Evolutionary conservation across 768 basidiomycete species (phyloP).

Genomic region (Pisolithus albus): DNA sequence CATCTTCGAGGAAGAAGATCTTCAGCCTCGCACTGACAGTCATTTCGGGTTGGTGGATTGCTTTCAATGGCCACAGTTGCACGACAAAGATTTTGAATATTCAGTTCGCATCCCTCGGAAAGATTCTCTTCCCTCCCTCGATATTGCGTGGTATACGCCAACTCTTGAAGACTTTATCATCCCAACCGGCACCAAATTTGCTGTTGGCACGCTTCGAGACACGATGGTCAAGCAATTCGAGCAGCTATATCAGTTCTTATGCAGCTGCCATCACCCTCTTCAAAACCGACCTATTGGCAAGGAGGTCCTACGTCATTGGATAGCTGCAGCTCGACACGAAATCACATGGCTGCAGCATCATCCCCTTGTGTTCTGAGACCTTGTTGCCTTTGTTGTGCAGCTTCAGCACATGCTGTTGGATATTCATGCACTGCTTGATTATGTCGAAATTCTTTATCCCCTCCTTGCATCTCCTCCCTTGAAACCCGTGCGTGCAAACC

Average conservation of each 20-base stretch:
- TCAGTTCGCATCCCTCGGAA: neutral
- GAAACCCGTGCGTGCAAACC: neutral
- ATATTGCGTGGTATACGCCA: too few species aligned
- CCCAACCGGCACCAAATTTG: too few species aligned
- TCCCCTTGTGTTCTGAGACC: neutral
- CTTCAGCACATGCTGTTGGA: neutral
- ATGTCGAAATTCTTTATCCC: conserved; percentile 1
- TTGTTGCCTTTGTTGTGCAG: conserved; percentile 2
- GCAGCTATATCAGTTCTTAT: too few species aligned
- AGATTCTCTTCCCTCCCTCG: neutral
- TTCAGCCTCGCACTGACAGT: neutral
- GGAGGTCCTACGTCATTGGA: too few species aligned
- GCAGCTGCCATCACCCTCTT: too few species aligned
- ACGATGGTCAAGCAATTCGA: too few species aligned
- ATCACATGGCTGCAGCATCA: neutral
- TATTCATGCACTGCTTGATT: conserved; percentile 7
- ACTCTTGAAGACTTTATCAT: too few species aligned
- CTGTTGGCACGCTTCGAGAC: too few species aligned
- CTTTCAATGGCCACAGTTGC: conserved; percentile 3
- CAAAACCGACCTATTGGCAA: too few species aligned
- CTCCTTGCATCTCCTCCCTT: neutral
- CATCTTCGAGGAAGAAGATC: neutral
- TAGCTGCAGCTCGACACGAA: neutral
- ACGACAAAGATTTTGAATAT: neutral
- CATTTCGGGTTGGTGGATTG: neutral